Percentiles rank a stretch among this genome's conserved stretches.
These are phyloP conservation scores for Alternaria alternata DNA, from an alignment of 2,329 filamentous ascomycete genomes.

Conservation along the genomic window DNA sequence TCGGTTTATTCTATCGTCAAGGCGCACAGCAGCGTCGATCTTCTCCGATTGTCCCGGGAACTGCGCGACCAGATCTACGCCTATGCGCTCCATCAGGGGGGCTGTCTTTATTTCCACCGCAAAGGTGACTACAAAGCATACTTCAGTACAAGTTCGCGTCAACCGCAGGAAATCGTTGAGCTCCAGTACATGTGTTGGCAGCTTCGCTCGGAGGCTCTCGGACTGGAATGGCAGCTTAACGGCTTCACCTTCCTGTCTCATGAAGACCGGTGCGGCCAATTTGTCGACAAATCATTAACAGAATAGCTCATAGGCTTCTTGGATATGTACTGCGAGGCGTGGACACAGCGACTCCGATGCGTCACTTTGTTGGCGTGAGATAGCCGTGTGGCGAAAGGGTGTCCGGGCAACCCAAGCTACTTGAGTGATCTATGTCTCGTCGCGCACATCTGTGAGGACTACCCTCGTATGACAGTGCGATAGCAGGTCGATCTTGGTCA, in stretches of 20 bases:
- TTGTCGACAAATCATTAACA: not conserved
- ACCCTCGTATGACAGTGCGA: not conserved
- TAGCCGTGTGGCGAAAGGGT: not conserved
- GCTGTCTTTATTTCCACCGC: not conserved
- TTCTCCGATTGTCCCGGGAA: not conserved
- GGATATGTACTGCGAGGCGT: not conserved
- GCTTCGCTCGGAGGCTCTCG: not conserved
- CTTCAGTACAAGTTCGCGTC: not conserved
- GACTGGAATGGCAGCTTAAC: too few species aligned
- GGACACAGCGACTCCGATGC: not conserved
- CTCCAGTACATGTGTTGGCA: not conserved
- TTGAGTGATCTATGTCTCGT: not conserved
- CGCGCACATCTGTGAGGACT: not conserved
- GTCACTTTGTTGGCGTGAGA: not conserved
- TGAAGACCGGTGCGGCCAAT: not conserved
- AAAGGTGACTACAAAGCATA: not conserved
- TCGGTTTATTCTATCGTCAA: not conserved
- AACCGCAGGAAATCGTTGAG: not conserved
- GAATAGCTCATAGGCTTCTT: not conserved
- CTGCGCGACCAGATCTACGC: not conserved
- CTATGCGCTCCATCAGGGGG: not conserved
- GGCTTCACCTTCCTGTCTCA: too few species aligned
- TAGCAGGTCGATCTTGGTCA: not conserved
- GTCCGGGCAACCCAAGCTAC: not conserved
- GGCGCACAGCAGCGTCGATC: not conserved